Base-by-base conservation (phyloP, 2,329 filamentous ascomycete genomes). In the Emmonsiellopsis sp. region DNA sequence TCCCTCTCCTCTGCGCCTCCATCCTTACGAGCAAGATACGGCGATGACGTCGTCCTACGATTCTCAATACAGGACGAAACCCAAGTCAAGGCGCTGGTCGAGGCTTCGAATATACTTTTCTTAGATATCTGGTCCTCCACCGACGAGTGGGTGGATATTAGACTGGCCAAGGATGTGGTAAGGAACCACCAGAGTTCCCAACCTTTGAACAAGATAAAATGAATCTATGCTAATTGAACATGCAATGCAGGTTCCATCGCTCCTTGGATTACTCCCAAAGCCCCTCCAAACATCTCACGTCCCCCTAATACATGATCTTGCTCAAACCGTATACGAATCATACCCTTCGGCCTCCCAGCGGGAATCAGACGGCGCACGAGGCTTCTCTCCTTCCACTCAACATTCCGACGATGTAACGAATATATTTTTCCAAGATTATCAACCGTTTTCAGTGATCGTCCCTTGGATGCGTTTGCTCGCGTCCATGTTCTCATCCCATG, bases 101-200 rank as follows among this genome's bases (percentile, higher is more conserved):
- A 86, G 54, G 89, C 89, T 2, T 79, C 84, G 0, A 79, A 86
- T 56, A 81, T 83, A 15, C 79, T 96, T 26, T 86, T 93, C 62
- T 76, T 97, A 42, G 93, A 98, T 65, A 81, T 97, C 1, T 98
- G 93, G 93, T 85, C 88, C 20, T 89, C 87, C 61, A 87, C 85
- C 5, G 76, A 83, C 15, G 80, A 88, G 55, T 93, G 86, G 76
- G 87, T 93, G 30, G 93, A 98, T 67, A 84, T 97, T 51, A 80
- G 89, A 42, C 70, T 97, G 49, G 80, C 85, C 51, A 83, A 86
- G 65, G 82, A 89, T 61, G 83, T 89, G 59, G 82, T 95, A 65
- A 61, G 77, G 7, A 26, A 46, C 20, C 37, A 42, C 45, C 10
- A 32, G 16, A 30, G 42, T 38, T 34, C 41, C 34, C 6, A 35